These are phyloP conservation scores for Xylaria sp. DNA, from an alignment of 2,329 filamentous ascomycete species.

Conservation along the genomic window DNA sequence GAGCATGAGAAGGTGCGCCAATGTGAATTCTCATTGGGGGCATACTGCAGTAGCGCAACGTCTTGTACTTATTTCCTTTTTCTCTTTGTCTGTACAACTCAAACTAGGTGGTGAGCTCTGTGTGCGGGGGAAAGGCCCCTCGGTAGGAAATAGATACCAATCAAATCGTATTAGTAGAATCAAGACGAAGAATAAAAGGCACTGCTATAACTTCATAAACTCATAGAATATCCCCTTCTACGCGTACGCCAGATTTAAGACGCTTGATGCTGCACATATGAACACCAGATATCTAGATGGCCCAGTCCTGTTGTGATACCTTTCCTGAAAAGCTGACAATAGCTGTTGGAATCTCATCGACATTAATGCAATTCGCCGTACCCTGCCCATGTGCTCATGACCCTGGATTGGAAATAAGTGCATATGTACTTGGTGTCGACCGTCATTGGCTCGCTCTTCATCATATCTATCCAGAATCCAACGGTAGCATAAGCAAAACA, in stretches of 20 bases:
- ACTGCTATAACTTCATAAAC: neutral
- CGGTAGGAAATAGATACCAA: conserved; percentile 29
- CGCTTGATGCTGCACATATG: neutral
- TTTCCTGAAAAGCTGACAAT: neutral
- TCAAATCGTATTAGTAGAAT: conserved; percentile 33
- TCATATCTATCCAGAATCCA: neutral
- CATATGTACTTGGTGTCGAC: neutral
- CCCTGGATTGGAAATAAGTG: neutral
- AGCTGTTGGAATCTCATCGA: neutral
- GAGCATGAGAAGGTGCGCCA: neutral
- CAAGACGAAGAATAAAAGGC: conserved; percentile 17
- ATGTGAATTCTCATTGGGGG: conserved; percentile 6
- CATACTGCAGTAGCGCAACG: conserved; percentile 13
- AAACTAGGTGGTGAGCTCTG: conserved; percentile 16
- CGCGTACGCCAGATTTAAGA: neutral
- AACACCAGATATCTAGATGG: neutral
- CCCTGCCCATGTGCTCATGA: neutral
- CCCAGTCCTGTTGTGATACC: neutral
- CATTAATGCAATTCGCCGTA: neutral
- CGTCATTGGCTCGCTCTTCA: neutral
- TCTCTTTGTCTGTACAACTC: conserved; percentile 35
- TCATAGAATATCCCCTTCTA: neutral
- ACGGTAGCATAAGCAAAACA: conserved; percentile 14
- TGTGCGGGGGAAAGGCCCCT: neutral
- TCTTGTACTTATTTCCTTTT: conserved; percentile 31